Evolutionary conservation across 148 eudicot species (phyloP).

Genomic region (Nepenthes gracilis): DNA sequence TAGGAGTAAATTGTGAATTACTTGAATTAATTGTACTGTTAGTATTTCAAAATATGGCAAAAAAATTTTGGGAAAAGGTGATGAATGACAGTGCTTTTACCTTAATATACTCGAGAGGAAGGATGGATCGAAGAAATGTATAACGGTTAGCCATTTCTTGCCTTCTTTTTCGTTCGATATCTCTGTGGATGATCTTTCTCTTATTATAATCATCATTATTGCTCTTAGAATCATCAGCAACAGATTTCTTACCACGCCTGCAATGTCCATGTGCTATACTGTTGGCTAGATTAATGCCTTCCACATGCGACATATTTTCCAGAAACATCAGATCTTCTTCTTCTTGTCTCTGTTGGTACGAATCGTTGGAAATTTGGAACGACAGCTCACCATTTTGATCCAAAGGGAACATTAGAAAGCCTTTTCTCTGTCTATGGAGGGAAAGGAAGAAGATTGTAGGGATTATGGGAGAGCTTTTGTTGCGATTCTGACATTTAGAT

Average conservation of each 20-base stretch:
- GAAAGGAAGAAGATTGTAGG: too few relatives aligned
- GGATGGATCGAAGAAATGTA: slow-evolving; percentile 48
- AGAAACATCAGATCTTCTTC: not conserved
- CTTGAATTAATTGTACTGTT: not conserved
- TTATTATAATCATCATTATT: not conserved
- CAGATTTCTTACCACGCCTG: not conserved
- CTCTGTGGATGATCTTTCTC: slow-evolving; percentile 36
- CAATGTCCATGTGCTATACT: not conserved
- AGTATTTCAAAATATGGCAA: not conserved
- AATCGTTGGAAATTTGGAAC: slow-evolving; percentile 5
- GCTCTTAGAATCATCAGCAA: not conserved
- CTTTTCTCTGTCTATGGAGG: too few relatives aligned
- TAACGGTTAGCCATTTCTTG: slow-evolving; percentile 61
- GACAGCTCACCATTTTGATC: slow-evolving; percentile 22
- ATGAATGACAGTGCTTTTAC: slow-evolving; percentile 12
- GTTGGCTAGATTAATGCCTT: not conserved
- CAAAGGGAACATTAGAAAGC: slow-evolving; percentile 23
- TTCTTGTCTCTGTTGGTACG: not conserved
- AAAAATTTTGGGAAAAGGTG: not conserved
- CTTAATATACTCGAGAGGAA: slow-evolving; percentile 59
- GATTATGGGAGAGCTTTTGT: too few relatives aligned
- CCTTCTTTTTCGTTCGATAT: slow-evolving; percentile 62
- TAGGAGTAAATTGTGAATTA: not conserved
- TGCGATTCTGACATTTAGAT: too few relatives aligned
- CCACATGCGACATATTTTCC: not conserved